These are phyloP conservation scores for Fraxinus greggii DNA, from an alignment of 305 asterid species.

Conservation along the genomic window DNA sequence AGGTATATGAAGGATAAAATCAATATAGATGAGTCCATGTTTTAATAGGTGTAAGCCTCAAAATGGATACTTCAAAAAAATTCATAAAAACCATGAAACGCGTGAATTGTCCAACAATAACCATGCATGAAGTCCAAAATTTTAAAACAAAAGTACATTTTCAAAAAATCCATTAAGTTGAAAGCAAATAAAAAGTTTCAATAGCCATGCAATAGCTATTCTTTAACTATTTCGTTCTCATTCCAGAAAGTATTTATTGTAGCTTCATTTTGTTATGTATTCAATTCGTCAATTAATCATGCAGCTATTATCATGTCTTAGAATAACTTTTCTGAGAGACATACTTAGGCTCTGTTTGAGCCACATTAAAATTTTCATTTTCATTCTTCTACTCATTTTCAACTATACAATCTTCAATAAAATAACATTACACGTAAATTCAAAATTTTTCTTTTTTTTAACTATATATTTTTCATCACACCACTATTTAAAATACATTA, in stretches of 20 bases:
- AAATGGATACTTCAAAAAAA: not conserved
- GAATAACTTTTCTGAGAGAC: too few species aligned
- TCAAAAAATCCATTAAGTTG: not conserved
- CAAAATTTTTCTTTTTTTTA: too few species aligned
- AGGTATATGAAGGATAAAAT: not conserved
- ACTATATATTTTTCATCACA: too few species aligned
- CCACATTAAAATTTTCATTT: too few species aligned
- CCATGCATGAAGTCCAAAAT: not conserved
- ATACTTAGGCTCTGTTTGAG: too few species aligned
- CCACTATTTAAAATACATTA: too few species aligned
- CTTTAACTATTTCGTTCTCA: not conserved
- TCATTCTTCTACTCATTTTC: too few species aligned
- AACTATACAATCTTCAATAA: too few species aligned
- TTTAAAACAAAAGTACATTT: not conserved
- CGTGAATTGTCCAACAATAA: not conserved
- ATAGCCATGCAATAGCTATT: not conserved
- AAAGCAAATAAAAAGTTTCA: not conserved
- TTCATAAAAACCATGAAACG: not conserved
- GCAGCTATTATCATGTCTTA: not conserved
- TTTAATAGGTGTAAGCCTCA: not conserved
- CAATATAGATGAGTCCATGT: not conserved
- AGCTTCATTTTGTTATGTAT: not conserved
- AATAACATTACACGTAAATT: too few species aligned
- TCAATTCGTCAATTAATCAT: not conserved
- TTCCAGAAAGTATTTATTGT: not conserved